Base-by-base conservation (phyloP, 345 rosid species). In the Salix dunnii region DNA sequence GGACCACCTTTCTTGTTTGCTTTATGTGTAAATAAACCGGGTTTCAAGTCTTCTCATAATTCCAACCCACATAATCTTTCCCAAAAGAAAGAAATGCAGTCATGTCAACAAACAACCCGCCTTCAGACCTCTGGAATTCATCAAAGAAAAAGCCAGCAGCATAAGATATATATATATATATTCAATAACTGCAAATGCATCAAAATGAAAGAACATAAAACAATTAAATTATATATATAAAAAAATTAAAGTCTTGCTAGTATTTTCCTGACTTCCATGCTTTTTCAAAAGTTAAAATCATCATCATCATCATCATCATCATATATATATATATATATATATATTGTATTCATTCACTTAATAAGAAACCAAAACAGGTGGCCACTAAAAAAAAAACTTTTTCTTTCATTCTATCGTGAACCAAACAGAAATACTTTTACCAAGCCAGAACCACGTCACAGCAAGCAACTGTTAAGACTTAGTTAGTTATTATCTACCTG, bases 41-140 rank as follows among this genome's bases (percentile, higher is more conserved):
- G 70, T 96, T 90, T 53, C 94, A 93, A 9, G 97, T 90, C 90
- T 96, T 96, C 88, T 89, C 89, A 78, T 86, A 89, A 84, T 96
- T 96, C 97, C 97, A 96, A 76, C 75, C 78, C 73, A 94, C 98
- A 70, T 70, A 88, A 38, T 89, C 99, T 85, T 88, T 94, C 65
- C 97, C 99, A 46, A 94, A 96, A 20, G 98, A 97, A 49, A 96
- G 97, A 81, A 94, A 96, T 6, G 90, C 84, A 75, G 83, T 94
- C 97, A 96, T 84, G 85, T 96, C 98, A 2, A 96, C 72, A 72
- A 89, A 96, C 88, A 96, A 78, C 23, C 99, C 98, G 13, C 97
- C 99, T 86, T 90, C 96, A 10, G 94, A 92, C 78, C 86, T 92
- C 99, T 96, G 94, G 74, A 83, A 48, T 18, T 69, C 27, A 75